These are phyloP conservation scores for Eutrema heterophyllum DNA, from an alignment of 345 rosid species.

Conservation along the genomic window DNA sequence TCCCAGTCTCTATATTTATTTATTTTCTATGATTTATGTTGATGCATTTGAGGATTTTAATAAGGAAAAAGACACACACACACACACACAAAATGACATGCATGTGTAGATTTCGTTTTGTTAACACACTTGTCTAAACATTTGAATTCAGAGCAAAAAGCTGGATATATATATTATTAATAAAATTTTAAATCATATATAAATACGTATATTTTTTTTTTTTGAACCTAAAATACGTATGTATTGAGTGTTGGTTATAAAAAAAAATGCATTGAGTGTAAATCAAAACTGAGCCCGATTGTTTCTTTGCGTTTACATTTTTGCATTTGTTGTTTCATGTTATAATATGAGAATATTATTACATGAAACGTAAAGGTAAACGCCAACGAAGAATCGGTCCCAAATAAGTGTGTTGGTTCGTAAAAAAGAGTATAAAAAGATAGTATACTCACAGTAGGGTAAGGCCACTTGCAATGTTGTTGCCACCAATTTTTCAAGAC, in stretches of 20 bases:
- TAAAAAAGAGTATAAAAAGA: neutral
- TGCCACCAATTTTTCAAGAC: slow-evolving; percentile 98
- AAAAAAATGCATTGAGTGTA: neutral
- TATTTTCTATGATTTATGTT: neutral
- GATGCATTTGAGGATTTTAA: neutral
- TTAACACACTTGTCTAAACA: no score
- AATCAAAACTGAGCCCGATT: neutral
- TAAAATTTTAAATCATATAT: no score
- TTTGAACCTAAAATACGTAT: no score
- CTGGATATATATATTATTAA: no score
- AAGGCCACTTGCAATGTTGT: slow-evolving; percentile 98
- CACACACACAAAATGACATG: no score
- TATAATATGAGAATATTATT: neutral
- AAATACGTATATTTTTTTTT: no score
- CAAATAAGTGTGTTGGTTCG: neutral
- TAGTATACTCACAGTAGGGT: slow-evolving; percentile 76
- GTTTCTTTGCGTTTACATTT: neutral
- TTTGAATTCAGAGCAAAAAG: no score
- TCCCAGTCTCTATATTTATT: neutral
- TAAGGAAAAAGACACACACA: neutral
- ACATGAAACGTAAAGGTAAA: neutral
- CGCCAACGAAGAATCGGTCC: neutral
- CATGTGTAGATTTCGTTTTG: no score
- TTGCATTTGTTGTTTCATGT: neutral
- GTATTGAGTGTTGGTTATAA: neutral